phyloP scores from a whole-genome alignment of 1,284 basidiomycete species.

The Ceratobasidium sp. region DNA sequence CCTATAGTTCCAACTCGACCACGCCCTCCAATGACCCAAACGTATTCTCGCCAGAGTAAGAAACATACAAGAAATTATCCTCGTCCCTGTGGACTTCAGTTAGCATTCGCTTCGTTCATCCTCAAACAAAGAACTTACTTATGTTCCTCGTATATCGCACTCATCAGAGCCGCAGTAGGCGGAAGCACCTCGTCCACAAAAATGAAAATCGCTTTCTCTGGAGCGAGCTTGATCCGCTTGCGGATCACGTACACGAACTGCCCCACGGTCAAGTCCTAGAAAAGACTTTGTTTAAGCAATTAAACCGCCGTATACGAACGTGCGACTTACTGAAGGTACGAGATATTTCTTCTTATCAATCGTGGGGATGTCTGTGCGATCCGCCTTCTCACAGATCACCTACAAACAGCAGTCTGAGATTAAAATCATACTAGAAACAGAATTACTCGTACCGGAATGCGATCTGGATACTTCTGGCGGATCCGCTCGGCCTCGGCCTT shows the following conservation, averaged over 20 bases:
- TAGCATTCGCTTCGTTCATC: slow-evolving; percentile 18
- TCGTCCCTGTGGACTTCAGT: slow-evolving; percentile 77
- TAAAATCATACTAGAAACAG: slow-evolving; percentile 33
- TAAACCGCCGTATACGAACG: not conserved
- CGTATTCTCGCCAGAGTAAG: slow-evolving; percentile 97
- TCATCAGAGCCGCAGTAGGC: slow-evolving; percentile 98
- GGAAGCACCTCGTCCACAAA: slow-evolving; percentile 99
- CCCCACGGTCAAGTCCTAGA: slow-evolving; percentile 94
- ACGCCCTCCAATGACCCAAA: slow-evolving; percentile 67
- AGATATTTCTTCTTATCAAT: slow-evolving; percentile 99
- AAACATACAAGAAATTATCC: slow-evolving; percentile 95
- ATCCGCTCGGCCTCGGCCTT: slow-evolving; percentile 98
- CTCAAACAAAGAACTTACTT: slow-evolving; percentile 74
- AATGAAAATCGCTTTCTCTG: slow-evolving; percentile 99
- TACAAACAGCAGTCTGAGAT: slow-evolving; percentile 57
- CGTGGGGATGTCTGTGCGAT: slow-evolving; percentile 97
- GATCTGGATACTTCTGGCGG: slow-evolving; percentile 97
- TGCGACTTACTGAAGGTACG: slow-evolving; percentile 83
- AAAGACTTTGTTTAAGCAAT: slow-evolving; percentile 27
- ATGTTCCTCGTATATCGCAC: slow-evolving; percentile 99
- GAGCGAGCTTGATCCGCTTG: slow-evolving; percentile 99
- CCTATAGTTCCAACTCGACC: slow-evolving; percentile 24
- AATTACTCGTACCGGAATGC: slow-evolving; percentile 81
- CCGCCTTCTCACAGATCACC: slow-evolving; percentile 99
- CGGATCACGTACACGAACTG: slow-evolving; percentile 99